Base-by-base conservation (phyloP, 306 rosid species). In the Amphicarpaea edgeworthii region DNA sequence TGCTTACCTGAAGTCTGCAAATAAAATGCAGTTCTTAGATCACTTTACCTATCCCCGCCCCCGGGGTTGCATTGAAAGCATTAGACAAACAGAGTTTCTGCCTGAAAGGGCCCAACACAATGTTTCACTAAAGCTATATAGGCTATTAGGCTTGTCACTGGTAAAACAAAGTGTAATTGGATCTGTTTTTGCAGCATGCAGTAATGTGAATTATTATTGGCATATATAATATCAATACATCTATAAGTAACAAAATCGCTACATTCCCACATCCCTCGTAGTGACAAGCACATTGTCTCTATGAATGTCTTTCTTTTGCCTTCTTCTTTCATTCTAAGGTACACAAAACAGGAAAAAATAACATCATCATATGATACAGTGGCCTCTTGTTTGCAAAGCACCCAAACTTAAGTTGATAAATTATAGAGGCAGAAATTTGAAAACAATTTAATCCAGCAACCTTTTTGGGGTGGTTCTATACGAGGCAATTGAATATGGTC, bases 181-280 rank as follows among this genome's bases (percentile, higher is more conserved):
- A 55, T 30, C 37, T 57, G 40, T 32, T 28, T 60, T 58, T 77
- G 68, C 49, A 55, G 75, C 68, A 30, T 37, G 62, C 38, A 43
- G 21, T 12, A 68, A 28, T 68, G 40, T 28, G 3, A 34, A 8
- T 28, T 68, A 40, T 19, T 50, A 69, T n/a, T 7, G 17, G 6
- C 6, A 64, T 47, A 37, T 12, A 46, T 57, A 57, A 10, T 43
- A 77, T 10, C 42, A 51, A 46, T 62, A 57, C 32, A 8, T 46
- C 60, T 57, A 4, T 12, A 77, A 72, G 37, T 9, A 73, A 42
- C 15, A 78, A 46, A 68, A 20, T 47, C 8, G 57, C 53, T 88
- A 95, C 97, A 96, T 95, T 92, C 86, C 97, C 97, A 77, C 99
- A 95, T 12, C 99, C 97, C 41, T 89, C 92, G 23, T 89, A 89